These are phyloP conservation scores for Xylaria sp. DNA, from an alignment of 495 filamentous ascomycete species.

Conservation along the genomic window DNA sequence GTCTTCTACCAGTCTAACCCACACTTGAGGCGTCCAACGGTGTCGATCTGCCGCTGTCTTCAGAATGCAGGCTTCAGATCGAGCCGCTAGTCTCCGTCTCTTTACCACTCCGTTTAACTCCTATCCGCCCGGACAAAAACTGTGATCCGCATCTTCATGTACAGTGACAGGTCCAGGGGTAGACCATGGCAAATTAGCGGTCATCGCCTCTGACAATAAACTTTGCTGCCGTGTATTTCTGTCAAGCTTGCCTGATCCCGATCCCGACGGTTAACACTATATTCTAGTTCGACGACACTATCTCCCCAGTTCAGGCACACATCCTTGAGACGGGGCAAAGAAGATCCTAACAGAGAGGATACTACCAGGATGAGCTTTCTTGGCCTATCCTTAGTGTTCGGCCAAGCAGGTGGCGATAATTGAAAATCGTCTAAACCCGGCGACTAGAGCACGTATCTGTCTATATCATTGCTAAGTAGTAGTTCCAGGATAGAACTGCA, in stretches of 20 bases:
- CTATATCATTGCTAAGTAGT: neutral
- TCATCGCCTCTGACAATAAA: neutral
- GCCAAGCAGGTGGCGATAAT: no score
- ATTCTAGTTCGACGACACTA: constrained; percentile 14
- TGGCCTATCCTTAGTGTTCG: no score
- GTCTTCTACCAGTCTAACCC: neutral
- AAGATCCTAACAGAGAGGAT: neutral
- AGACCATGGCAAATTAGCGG: constrained; percentile 6
- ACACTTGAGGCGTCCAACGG: neutral
- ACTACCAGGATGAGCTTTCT: no score
- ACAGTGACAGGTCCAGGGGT: constrained; percentile 23
- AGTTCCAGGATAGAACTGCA: neutral
- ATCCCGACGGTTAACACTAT: neutral
- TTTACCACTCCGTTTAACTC: constrained; percentile 9
- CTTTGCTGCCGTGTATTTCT: constrained; percentile 9
- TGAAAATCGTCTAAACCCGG: neutral
- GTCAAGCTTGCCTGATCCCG: constrained; percentile 19
- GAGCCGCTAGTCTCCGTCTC: constrained; percentile 10
- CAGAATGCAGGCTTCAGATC: constrained; percentile 9
- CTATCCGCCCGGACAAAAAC: constrained; percentile 15
- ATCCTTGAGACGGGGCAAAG: constrained; percentile 4
- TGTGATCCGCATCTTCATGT: constrained; percentile 8
- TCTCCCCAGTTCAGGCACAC: neutral
- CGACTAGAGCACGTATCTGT: constrained; percentile 7
- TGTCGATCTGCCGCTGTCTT: constrained; percentile 14